phyloP scores from a whole-genome alignment of 2,329 filamentous ascomycete genomes.

The Trichoderma arundinaceum region DNA sequence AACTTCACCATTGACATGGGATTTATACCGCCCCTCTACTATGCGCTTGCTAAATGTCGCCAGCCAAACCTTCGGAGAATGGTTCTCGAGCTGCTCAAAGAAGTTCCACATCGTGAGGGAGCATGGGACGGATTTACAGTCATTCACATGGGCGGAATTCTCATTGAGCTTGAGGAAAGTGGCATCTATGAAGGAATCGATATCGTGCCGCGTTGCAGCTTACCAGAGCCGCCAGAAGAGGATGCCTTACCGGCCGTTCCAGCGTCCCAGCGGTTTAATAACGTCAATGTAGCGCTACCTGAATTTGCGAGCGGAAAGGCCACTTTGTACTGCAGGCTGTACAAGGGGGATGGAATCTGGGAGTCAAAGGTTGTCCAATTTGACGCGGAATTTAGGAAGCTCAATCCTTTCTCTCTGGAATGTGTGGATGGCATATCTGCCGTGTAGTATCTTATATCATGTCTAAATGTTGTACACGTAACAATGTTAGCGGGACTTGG shows the following conservation, averaged over 20 bases:
- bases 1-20: conserved; percentile 39
- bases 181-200: conserved; percentile 17
- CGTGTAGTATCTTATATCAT: not conserved
- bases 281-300: conserved; percentile 26
- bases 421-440: not conserved
- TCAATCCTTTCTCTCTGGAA: not conserved
- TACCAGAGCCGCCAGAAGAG: not conserved
- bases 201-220: conserved; percentile 7
- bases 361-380: conserved; percentile 17
- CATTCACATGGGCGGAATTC: conserved; percentile 32
- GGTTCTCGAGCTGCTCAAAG: conserved; percentile 36
- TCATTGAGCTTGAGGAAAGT: conserved; percentile 32
- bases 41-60: conserved; percentile 43
- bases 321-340: conserved; percentile 15
- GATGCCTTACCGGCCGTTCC: conserved; percentile 15
- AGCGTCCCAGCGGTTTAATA: conserved; percentile 9
- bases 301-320: conserved; percentile 11
- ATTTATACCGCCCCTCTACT: conserved; percentile 43
- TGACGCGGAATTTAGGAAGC: conserved; percentile 5
- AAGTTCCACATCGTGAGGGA: conserved; percentile 36
- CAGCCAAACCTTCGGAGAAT: conserved; percentile 40
- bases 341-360: conserved; percentile 13
- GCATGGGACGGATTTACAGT: conserved; percentile 37
- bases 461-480: not conserved
- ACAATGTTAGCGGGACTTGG: not conserved